Conservation (phyloP, 2,329 filamentous ascomycete species). For the Xylaria digitata region DNA sequence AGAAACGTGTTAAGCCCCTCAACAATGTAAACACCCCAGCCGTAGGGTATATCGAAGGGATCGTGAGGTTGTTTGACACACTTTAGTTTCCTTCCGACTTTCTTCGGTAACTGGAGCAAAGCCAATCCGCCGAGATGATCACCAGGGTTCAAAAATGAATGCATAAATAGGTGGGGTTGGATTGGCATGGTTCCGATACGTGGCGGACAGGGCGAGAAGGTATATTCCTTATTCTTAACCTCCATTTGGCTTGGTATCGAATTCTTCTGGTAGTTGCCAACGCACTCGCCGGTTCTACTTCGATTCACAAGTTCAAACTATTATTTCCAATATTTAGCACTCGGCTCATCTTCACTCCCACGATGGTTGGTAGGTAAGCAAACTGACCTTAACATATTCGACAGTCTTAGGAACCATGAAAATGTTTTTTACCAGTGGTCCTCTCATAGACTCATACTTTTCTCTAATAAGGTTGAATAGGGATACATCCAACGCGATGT, state of each 20-base stretch:
- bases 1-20: constrained; percentile 3
- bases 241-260: constrained; percentile 36
- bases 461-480: constrained; percentile 30
- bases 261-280: constrained; percentile 37
- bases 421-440: constrained; percentile 16
- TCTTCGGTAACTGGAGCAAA: constrained; percentile 22
- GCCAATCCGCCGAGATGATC: constrained; percentile 36
- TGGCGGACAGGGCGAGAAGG: constrained; percentile 38
- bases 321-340: neutral
- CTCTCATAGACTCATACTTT: constrained; percentile 28
- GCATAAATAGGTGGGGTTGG: constrained; percentile 42
- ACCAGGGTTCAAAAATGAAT: constrained; percentile 37
- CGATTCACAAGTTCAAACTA: constrained; percentile 37
- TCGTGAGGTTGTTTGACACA: neutral
- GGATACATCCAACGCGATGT: constrained; percentile 24
- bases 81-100: constrained; percentile 7
- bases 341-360: neutral
- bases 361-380: neutral
- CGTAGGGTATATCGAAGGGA: constrained; percentile 16
- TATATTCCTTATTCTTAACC: constrained; percentile 34
- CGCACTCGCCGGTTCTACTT: constrained; percentile 34
- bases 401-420: constrained; percentile 37
- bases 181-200: constrained; percentile 35
- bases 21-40: constrained; percentile 25
- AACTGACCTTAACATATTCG: constrained; percentile 37